A percentile compares a stretch with the other conserved stretches of the same genome.
These are phyloP conservation scores for Acacia melanoxylon DNA, from an alignment of 306 rosid species.

Conservation along the genomic window DNA sequence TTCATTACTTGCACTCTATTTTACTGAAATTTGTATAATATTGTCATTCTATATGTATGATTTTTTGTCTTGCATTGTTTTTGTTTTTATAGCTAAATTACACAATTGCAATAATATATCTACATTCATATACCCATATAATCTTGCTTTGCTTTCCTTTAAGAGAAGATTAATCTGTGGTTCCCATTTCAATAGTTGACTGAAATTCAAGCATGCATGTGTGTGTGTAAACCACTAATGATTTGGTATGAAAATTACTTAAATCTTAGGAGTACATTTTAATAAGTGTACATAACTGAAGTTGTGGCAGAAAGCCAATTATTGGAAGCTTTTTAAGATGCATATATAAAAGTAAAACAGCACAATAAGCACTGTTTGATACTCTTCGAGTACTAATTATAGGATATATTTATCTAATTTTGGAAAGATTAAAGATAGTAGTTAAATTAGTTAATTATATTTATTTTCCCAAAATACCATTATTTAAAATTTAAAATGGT, in stretches of 20 bases:
- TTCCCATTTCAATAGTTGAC: no score
- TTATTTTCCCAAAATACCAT: no score
- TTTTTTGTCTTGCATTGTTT: not conserved
- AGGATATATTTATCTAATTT: no score
- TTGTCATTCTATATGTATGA: not conserved
- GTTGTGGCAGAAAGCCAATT: not conserved
- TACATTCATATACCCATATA: not conserved
- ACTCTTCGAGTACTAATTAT: no score
- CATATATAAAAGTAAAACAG: not conserved
- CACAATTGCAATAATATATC: no score
- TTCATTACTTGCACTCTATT: not conserved
- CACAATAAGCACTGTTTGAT: not conserved
- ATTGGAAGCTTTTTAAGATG: not conserved
- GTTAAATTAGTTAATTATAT: no score
- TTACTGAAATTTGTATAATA: no score
- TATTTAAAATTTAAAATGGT: no score
- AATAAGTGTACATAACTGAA: not conserved
- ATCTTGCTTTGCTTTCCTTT: not conserved
- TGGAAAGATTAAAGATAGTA: no score
- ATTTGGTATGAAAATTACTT: not conserved
- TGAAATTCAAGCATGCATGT: no score
- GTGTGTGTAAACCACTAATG: not conserved
- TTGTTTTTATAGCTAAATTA: no score
- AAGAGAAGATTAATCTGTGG: not conserved
- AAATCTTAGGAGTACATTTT: not conserved